Percentiles rank a stretch among this genome's conserved stretches.
phyloP scores from a whole-genome alignment of 2,329 filamentous ascomycete genomes.

The Fusarium odoratissimum region DNA sequence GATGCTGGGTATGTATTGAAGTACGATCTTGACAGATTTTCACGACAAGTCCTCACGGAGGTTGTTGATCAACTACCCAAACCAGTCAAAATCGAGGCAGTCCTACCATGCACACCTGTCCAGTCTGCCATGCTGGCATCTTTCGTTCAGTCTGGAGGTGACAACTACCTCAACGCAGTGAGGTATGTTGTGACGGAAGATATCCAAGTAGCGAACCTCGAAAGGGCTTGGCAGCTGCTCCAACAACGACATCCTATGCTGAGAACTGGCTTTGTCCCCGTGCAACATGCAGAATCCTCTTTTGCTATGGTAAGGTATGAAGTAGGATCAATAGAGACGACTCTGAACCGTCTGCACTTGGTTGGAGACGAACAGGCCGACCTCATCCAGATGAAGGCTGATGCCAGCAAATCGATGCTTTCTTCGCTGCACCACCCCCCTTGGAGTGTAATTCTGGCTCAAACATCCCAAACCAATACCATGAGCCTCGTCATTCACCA shows the following conservation, averaged over 20 bases:
- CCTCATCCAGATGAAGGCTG: slow-evolving; percentile 53
- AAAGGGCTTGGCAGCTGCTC: slow-evolving; percentile 69
- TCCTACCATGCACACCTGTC: slow-evolving; percentile 82
- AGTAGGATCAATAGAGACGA: slow-evolving; percentile 1
- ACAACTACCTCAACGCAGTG: slow-evolving; percentile 81
- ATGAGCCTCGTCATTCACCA: slow-evolving; percentile 75
- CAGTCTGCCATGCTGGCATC: slow-evolving; percentile 85
- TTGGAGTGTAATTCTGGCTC: slow-evolving; percentile 70
- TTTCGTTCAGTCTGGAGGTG: slow-evolving; percentile 74
- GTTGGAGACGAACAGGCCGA: slow-evolving; percentile 41
- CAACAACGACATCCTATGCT: slow-evolving; percentile 74
- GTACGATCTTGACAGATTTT: slow-evolving; percentile 58
- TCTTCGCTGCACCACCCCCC: slow-evolving; percentile 64
- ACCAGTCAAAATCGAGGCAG: slow-evolving; percentile 59
- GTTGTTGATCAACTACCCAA: slow-evolving; percentile 39
- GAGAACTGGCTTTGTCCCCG: slow-evolving; percentile 76
- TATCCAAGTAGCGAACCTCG: slow-evolving; percentile 56
- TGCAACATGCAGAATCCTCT: slow-evolving; percentile 68
- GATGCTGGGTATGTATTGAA: not conserved
- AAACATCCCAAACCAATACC: slow-evolving; percentile 29
- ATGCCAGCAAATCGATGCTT: slow-evolving; percentile 50
- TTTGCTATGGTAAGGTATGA: slow-evolving; percentile 81
- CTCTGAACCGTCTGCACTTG: slow-evolving; percentile 16
- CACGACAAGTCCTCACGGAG: slow-evolving; percentile 45
- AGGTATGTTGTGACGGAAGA: slow-evolving; percentile 60